Base-by-base conservation (phyloP, 371 early-diverging fungal genomes). In the Syncephalastrum monosporum region DNA sequence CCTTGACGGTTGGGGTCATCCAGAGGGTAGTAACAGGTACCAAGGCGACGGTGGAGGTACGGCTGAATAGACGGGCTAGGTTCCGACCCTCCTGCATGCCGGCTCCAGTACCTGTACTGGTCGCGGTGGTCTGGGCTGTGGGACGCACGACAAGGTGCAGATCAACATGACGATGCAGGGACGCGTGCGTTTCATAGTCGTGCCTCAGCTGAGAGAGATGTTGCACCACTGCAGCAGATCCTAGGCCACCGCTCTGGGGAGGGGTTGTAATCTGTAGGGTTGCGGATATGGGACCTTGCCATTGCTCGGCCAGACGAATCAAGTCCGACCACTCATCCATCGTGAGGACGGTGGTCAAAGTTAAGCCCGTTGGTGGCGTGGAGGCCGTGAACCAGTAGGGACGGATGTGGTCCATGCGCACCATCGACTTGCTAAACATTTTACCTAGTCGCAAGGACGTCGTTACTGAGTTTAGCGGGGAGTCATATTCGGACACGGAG, bases 31-130 rank as follows among this genome's bases (percentile, higher is more conserved):
- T 59, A 7, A 70, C 65, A 4, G 79, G 82, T 29, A 81, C 48
- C 27, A 74, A 58, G 16, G 76, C 66, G 2, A 82, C 67, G 59
- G 67, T 77, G 15, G 79, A 74, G 12, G 81, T 69, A 16, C 82
- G 75, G 55, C 80, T 75, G 50, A 84, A 84, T 25, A 84, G 68
- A n/a, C 84, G 71, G n/a, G 81, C 81, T 23, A 83, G 14, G 53
- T 83, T 83, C 12, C 81, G 70, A 15, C 75, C 75, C 12, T 65
- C 63, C 53, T 75, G 75, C 15, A 60, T 60, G 15, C 67, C 55
- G 4, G 61, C 64, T 15, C 52, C 52, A 15, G 46, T 52, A 16
- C 38, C 48, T 21, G 47, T 27, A 24, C 64, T 63, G 5, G 53
- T 55, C 10, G 38, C 10, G 12, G 10, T 33, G 38, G 10, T 33